Evolutionary conservation across 352 stramenopile species (phyloP).

Genomic region (Thalassiosira mediterranea): DNA sequence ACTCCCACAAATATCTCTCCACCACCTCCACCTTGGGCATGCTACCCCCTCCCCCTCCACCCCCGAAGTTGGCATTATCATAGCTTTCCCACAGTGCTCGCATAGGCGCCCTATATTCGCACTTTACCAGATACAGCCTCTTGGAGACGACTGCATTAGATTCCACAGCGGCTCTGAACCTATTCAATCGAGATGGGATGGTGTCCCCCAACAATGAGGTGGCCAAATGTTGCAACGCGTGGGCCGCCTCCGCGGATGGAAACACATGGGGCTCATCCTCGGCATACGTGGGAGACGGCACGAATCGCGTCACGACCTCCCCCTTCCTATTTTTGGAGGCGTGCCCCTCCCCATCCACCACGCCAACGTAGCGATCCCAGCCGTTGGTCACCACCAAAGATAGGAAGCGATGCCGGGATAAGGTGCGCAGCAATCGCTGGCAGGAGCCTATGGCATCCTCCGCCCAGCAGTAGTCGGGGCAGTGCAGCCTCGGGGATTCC

Average conservation of each 20-base stretch:
- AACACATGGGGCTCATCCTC: slow-evolving; percentile 43
- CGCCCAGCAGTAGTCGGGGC: slow-evolving; percentile 81
- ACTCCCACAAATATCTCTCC: slow-evolving; percentile 60
- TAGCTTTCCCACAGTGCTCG: slow-evolving; percentile 78
- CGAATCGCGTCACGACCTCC: not conserved
- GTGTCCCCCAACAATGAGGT: slow-evolving; percentile 29
- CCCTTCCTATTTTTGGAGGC: not conserved
- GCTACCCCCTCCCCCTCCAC: too few relatives aligned
- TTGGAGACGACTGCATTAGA: slow-evolving; percentile 75
- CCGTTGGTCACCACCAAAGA: slow-evolving; percentile 30
- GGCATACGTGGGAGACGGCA: slow-evolving; percentile 41
- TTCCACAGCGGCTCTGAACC: slow-evolving; percentile 74
- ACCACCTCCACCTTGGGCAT: slow-evolving; percentile 73
- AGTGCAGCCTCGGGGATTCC: slow-evolving; percentile 76
- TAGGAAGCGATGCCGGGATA: slow-evolving; percentile 71
- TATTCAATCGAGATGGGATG: slow-evolving; percentile 60
- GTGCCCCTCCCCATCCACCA: not conserved
- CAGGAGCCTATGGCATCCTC: slow-evolving; percentile 67
- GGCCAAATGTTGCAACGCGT: slow-evolving; percentile 44
- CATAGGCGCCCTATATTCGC: slow-evolving; percentile 81
- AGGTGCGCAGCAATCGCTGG: slow-evolving; percentile 61
- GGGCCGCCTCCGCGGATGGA: slow-evolving; percentile 42
- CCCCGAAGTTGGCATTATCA: slow-evolving; percentile 56
- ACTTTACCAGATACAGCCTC: slow-evolving; percentile 83
- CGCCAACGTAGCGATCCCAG: slow-evolving; percentile 38